A percentile compares a stretch with the other conserved stretches of the same genome.
These are phyloP conservation scores for Podospora anserina DNA, from an alignment of 495 filamentous ascomycete species.

Conservation along the genomic window DNA sequence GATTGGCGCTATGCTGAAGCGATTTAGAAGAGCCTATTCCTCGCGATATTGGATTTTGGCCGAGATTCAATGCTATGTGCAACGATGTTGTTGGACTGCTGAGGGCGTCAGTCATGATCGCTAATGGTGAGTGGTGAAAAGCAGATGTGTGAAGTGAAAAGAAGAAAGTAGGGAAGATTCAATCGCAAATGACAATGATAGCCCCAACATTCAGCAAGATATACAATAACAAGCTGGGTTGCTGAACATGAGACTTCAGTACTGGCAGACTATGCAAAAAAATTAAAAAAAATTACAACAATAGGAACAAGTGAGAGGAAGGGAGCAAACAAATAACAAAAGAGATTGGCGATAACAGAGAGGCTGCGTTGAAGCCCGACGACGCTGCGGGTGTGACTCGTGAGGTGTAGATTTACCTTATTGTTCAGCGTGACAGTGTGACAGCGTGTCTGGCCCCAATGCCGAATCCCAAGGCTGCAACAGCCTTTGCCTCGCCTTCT, in stretches of 20 bases:
- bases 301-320: background rate
- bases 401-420: conserved; percentile 27
- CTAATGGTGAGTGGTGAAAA: background rate
- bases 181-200: background rate
- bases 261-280: background rate
- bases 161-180: background rate
- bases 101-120: background rate
- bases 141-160: background rate
- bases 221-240: background rate
- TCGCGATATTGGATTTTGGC: background rate
- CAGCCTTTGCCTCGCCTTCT: background rate
- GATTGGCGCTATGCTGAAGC: background rate
- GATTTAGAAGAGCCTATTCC: background rate
- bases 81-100: conserved; percentile 1
- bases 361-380: background rate
- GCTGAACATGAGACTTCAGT: background rate
- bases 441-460: conserved; percentile 16
- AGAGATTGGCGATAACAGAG: background rate
- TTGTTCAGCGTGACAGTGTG: conserved; percentile 28
- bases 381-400: background rate
- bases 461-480: background rate
- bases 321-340: background rate
- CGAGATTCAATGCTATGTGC: background rate
- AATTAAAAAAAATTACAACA: background rate
- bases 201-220: background rate